Conservation (phyloP, 345 rosid genomes). For the Gossypium bickii region DNA sequence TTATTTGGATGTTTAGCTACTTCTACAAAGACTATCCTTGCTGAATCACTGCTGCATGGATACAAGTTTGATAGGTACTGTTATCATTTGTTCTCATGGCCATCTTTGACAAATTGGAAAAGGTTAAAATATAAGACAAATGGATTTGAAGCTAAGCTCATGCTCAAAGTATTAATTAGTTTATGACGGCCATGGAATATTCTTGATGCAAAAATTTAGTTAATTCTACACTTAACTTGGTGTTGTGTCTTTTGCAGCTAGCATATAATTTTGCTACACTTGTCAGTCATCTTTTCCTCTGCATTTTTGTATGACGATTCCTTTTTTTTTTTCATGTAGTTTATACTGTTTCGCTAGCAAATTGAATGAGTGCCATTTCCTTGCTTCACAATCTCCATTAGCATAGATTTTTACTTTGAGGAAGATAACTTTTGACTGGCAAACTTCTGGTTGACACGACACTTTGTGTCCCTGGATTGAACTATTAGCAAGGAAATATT, state of each 20-base stretch:
- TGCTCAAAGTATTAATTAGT: background rate
- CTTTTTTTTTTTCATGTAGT: background rate
- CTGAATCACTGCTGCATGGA: constrained; percentile 93
- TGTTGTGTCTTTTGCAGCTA: background rate
- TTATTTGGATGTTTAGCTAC: constrained; percentile 97
- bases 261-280: background rate
- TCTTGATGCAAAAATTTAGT: background rate
- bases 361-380: background rate
- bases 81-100: constrained; percentile 1
- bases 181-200: background rate
- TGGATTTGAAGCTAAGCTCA: background rate
- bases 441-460: too few species aligned
- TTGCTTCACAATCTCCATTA: background rate
- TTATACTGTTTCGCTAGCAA: background rate
- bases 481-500: background rate
- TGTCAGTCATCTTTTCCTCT: background rate
- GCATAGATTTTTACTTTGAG: background rate
- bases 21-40: constrained; percentile 98
- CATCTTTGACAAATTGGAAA: background rate
- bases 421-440: background rate
- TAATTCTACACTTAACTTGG: background rate
- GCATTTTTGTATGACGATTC: background rate
- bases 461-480: background rate
- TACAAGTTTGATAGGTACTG: constrained; percentile 96
- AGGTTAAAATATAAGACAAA: background rate